Conservation (phyloP, 73 alveolate genomes). For the Paramecium tetraurelia region DNA sequence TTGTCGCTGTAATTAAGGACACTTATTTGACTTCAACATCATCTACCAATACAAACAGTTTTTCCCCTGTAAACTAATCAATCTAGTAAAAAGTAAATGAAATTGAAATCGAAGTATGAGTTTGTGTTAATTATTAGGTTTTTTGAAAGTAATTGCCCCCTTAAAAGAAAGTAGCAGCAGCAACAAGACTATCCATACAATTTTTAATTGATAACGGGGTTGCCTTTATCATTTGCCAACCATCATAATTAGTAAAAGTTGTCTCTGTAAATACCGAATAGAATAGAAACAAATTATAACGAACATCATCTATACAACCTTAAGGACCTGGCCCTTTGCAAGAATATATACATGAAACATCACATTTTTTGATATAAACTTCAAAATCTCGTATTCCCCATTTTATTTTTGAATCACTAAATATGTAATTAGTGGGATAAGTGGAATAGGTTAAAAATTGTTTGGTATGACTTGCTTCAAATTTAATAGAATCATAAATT, state of each 20-base stretch:
- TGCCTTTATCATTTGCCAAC: neutral
- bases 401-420: neutral
- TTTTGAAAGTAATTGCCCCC: neutral
- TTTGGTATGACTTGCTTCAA: neutral
- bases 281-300: neutral
- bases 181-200: neutral
- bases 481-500: neutral
- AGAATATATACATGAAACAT: neutral
- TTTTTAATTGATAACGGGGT: neutral
- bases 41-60: neutral
- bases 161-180: neutral
- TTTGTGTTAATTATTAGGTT: neutral
- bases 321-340: neutral
- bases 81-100: neutral
- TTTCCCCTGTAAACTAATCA: neutral
- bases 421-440: neutral
- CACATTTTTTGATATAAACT: neutral
- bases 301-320: neutral
- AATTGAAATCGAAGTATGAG: neutral
- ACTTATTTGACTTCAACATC: neutral
- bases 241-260: neutral
- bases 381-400: neutral
- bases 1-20: neutral
- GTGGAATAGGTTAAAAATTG: neutral
- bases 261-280: neutral